Conservation (phyloP, 2,329 filamentous ascomycete species). For the Laburnicola sp. region DNA sequence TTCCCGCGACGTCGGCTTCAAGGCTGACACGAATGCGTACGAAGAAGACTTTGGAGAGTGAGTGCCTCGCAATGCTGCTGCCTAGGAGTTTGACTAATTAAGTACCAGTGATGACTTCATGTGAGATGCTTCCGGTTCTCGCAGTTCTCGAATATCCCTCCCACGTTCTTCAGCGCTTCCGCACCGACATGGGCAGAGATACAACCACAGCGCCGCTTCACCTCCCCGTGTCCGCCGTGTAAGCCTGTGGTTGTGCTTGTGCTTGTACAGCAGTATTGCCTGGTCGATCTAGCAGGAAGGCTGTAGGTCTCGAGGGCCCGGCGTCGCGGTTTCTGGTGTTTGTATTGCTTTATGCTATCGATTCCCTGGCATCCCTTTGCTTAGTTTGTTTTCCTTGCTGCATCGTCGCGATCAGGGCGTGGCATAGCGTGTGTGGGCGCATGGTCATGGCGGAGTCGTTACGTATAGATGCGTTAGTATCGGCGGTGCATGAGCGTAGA, state of each 20-base stretch:
- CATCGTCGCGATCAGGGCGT: conserved; percentile 3
- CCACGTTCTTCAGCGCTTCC: conserved; percentile 5
- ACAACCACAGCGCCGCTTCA: conserved; percentile 14
- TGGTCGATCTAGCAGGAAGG: not conserved
- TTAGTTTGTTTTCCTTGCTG: not conserved
- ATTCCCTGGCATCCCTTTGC: conserved; percentile 5
- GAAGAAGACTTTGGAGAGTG: conserved; percentile 86
- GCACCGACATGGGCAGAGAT: conserved; percentile 11
- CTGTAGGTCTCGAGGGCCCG: conserved; percentile 4
- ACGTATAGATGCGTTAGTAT: conserved; percentile 6
- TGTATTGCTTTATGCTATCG: not conserved
- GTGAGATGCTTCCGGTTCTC: conserved; percentile 25
- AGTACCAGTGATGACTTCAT: conserved; percentile 44
- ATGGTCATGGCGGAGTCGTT: not conserved
- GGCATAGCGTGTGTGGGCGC: conserved; percentile 5
- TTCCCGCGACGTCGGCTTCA: conserved; percentile 57
- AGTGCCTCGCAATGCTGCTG: conserved; percentile 47
- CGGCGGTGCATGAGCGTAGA: conserved; percentile 2
- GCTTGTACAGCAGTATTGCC: conserved; percentile 4
- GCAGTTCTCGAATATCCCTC: not conserved
- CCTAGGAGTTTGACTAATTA: conserved; percentile 21
- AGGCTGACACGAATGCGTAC: conserved; percentile 75
- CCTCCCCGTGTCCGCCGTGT: not conserved
- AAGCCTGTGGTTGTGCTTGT: conserved; percentile 5
- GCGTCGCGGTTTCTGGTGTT: conserved; percentile 9